These are phyloP conservation scores for Sonneratia alba DNA, from an alignment of 345 rosid species.

Conservation along the genomic window DNA sequence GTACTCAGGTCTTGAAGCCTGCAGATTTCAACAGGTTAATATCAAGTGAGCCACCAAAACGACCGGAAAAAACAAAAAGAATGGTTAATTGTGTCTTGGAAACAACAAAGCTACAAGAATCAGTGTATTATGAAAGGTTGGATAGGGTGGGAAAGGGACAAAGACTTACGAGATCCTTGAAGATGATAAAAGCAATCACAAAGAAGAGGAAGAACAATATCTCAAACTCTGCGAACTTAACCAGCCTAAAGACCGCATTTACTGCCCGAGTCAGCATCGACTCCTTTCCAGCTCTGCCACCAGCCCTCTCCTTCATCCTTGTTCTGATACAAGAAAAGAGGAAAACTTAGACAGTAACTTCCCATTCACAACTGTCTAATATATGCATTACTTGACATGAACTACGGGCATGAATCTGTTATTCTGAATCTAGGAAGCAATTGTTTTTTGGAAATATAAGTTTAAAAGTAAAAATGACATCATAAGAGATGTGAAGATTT, in stretches of 20 bases:
- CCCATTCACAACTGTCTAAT: neutral
- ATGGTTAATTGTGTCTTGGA: neutral
- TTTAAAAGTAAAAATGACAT: neutral
- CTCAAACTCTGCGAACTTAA: conserved; percentile 53
- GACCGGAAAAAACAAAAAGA: no score
- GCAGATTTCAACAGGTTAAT: conserved; percentile 5
- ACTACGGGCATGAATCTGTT: neutral
- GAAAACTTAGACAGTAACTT: neutral
- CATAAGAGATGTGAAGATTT: neutral
- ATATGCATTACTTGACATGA: neutral
- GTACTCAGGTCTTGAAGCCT: conserved; percentile 58
- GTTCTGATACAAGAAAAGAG: neutral
- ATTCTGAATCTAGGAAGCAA: neutral
- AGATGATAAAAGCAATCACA: conserved; percentile 43
- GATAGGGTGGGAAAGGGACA: neutral
- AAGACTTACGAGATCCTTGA: conserved; percentile 51
- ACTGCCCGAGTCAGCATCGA: conserved; percentile 33
- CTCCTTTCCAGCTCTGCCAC: conserved; percentile 26
- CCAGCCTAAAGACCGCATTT: conserved; percentile 25
- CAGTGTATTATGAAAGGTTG: neutral
- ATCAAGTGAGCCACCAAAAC: neutral
- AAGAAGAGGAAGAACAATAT: conserved; percentile 53
- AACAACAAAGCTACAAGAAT: neutral
- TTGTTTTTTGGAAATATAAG: neutral
- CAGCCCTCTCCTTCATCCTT: conserved; percentile 15